These are phyloP conservation scores for Aspergillus oerlinghausenensis DNA, from an alignment of 2,329 filamentous ascomycete species.

Conservation along the genomic window DNA sequence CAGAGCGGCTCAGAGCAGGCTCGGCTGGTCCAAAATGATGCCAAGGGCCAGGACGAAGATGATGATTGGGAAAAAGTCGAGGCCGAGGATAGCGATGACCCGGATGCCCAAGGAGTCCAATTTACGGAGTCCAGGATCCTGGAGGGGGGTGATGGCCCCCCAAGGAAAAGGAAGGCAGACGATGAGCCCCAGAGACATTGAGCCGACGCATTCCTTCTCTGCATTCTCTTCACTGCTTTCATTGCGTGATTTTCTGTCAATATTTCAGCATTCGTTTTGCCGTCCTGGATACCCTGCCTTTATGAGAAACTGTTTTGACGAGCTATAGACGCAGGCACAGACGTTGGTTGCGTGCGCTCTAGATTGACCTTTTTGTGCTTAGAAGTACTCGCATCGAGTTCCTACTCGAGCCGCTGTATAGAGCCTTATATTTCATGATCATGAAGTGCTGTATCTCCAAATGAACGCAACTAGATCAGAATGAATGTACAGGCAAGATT, in stretches of 20 bases:
- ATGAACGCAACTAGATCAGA: slow-evolving; percentile 13
- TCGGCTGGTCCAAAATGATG: not conserved
- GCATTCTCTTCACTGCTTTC: not conserved
- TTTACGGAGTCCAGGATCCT: slow-evolving; percentile 31
- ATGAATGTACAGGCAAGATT: not conserved
- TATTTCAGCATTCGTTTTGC: not conserved
- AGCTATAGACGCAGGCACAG: not conserved
- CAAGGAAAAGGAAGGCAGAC: slow-evolving; percentile 29
- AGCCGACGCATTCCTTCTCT: not conserved
- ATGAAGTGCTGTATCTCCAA: slow-evolving; percentile 2
- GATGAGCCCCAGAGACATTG: slow-evolving; percentile 21
- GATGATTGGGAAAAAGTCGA: slow-evolving; percentile 43
- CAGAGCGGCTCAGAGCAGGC: not conserved
- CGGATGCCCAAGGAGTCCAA: slow-evolving; percentile 29
- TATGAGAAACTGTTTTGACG: not conserved
- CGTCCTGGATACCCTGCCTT: slow-evolving; percentile 1
- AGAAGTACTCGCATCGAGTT: not conserved
- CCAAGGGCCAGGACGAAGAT: slow-evolving; percentile 16
- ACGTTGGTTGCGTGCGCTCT: not conserved
- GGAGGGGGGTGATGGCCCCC: slow-evolving; percentile 18
- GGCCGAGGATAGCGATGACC: slow-evolving; percentile 29
- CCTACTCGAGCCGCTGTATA: not conserved
- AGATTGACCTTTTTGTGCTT: not conserved
- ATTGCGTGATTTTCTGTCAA: slow-evolving; percentile 5
- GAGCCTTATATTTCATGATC: not conserved